These are phyloP conservation scores for Colletotrichum abscissum DNA, from an alignment of 2,329 filamentous ascomycete species.

Conservation along the genomic window DNA sequence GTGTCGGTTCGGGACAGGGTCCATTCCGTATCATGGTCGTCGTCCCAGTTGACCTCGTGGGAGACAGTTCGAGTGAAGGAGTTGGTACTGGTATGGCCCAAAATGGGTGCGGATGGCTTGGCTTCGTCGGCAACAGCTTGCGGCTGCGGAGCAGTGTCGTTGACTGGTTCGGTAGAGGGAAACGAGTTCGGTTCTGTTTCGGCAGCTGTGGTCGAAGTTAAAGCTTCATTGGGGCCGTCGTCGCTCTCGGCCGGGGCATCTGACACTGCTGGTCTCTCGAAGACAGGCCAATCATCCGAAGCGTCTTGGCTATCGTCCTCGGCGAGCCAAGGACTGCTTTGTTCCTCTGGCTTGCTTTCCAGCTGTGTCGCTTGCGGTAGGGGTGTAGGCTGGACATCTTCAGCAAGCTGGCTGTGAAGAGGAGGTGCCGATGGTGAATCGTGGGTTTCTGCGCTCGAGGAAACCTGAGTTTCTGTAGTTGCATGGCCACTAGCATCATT, in stretches of 20 bases:
- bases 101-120: slow-evolving; percentile 19
- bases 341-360: neutral
- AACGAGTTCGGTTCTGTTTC: neutral
- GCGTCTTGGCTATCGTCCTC: slow-evolving; percentile 32
- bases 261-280: slow-evolving; percentile 26
- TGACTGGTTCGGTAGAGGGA: neutral
- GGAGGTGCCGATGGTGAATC: neutral
- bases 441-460: slow-evolving; percentile 7
- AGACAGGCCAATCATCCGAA: slow-evolving; percentile 39
- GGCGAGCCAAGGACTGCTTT: neutral
- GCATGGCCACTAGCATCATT: slow-evolving; percentile 40
- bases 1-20: slow-evolving; percentile 61
- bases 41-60: slow-evolving; percentile 69
- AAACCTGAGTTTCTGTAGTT: slow-evolving; percentile 8
- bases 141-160: neutral
- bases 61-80: slow-evolving; percentile 75
- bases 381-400: neutral
- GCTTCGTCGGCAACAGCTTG: slow-evolving; percentile 1
- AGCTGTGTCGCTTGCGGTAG: neutral
- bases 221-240: neutral
- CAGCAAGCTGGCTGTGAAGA: neutral
- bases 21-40: slow-evolving; percentile 70
- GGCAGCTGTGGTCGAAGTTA: neutral
- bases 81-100: slow-evolving; percentile 65
- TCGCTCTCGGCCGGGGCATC: neutral